These are phyloP conservation scores for Bauhinia variegata DNA, from an alignment of 306 rosid species.

Conservation along the genomic window DNA sequence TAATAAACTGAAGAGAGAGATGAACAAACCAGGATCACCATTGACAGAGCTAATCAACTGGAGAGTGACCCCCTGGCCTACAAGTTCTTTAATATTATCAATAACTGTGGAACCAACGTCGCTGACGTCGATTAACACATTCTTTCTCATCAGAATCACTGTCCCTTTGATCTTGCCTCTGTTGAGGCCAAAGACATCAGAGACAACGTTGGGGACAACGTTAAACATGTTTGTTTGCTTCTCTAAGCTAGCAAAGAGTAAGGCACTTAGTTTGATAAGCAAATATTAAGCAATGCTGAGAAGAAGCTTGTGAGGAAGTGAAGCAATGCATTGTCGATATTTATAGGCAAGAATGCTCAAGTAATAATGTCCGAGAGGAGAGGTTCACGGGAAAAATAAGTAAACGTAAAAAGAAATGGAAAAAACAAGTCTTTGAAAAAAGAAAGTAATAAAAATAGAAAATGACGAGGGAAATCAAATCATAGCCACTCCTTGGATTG, in stretches of 20 bases:
- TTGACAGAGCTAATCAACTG: slow-evolving; percentile 47
- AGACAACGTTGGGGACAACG: background rate
- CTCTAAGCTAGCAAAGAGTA: background rate
- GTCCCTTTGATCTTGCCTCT: slow-evolving; percentile 43
- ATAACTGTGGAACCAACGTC: slow-evolving; percentile 25
- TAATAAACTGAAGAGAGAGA: background rate
- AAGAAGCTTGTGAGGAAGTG: background rate
- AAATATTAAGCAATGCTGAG: no score
- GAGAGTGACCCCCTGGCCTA: slow-evolving; percentile 43
- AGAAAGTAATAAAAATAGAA: no score
- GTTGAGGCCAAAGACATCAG: background rate
- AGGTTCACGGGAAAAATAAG: no score
- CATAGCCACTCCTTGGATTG: no score
- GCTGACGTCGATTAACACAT: slow-evolving; percentile 42
- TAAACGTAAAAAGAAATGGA: no score
- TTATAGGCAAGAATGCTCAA: slow-evolving; percentile 19
- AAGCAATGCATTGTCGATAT: background rate
- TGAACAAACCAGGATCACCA: slow-evolving; percentile 32
- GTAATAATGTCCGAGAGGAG: no score
- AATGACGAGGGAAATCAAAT: no score
- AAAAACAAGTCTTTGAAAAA: no score
- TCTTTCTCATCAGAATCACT: slow-evolving; percentile 48
- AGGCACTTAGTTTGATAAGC: no score
- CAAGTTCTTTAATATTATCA: slow-evolving; percentile 38
- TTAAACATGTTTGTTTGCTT: slow-evolving; percentile 36